Base-by-base conservation (phyloP, 257 asterid species). In the Penstemon davidsonii region DNA sequence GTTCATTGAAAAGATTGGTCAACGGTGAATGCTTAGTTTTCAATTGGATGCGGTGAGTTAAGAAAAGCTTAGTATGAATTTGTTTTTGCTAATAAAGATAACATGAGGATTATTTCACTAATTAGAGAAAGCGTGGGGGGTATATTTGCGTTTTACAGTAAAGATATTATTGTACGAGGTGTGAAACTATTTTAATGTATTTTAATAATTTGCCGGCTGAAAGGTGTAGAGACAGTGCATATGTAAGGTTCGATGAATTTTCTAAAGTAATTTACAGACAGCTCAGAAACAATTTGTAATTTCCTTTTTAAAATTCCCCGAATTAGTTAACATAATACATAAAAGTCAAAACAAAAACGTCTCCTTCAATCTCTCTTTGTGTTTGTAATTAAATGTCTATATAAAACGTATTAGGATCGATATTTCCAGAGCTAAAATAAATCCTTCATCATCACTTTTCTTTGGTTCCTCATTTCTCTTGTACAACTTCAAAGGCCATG, bases 261-360 rank as follows among this genome's bases (percentile, higher is more conserved):
- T 69, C 76, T 4, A 7, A 46, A 40, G 4, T 57, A 44, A 39
- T 6, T 0, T 47, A 63, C 47, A 63, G 58, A 54, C 68, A 58
- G 38, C 59, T 12, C 15, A 42, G 2, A n/a, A 51, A 8, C 10
- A 13, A 8, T 4, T 5, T 5, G 8, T 12, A 60, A 60, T 33
- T 60, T 49, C 3, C 4, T 49, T 49, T 9, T 0, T 49, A 49
- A 25, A 25, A 25, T 25, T 25, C 33, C 33, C 33, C 3, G 33
- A 25, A 25, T 25, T 25, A 1, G 33, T 25, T 49, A 10, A 10
- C 8, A 10, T 3, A 15, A 12, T 49, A 12, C 54, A 4, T 5
- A 18, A 40, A 71, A 75, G 81, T 77, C 75, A 68, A 15, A 77
- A 67, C 69, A 68, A 72, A 77, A 67, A 73, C 78, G 75, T 77